phyloP scores from a whole-genome alignment of 176 grass and related monocot genomes.

The Poa pratensis region DNA sequence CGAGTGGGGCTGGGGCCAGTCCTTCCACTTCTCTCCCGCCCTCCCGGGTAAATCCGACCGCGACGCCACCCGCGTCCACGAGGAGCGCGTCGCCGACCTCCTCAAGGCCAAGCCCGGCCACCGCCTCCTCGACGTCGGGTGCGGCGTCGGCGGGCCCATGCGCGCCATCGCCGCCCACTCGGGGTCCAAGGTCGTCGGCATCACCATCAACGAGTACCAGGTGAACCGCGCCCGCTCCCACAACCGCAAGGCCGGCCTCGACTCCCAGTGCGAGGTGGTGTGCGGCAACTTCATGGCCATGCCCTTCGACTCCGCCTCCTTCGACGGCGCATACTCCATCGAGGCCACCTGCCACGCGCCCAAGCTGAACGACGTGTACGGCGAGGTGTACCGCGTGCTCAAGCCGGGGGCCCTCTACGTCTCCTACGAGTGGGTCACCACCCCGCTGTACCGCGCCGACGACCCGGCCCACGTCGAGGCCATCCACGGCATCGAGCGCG shows the following conservation, averaged over 20 bases:
- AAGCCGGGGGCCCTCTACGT: constrained; percentile 80
- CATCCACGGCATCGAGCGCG: constrained; percentile 89
- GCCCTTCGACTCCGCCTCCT: constrained; percentile 80
- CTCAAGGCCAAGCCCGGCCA: constrained; percentile 56
- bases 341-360: constrained; percentile 99
- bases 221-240: constrained; percentile 81
- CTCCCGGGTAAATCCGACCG: constrained; percentile 69
- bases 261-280: constrained; percentile 77
- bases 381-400: constrained; percentile 87
- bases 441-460: constrained; percentile 72
- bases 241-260: constrained; percentile 89
- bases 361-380: constrained; percentile 87
- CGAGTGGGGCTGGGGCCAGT: constrained; percentile 99
- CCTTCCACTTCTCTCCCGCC: constrained; percentile 96
- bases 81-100: constrained; percentile 85
- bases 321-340: constrained; percentile 96
- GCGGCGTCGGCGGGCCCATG: constrained; percentile 95
- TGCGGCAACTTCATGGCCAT: constrained; percentile 98
- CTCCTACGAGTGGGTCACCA: constrained; percentile 98
- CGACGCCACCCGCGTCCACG: constrained; percentile 86
- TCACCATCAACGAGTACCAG: constrained; percentile 99
- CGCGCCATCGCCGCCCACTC: constrained; percentile 90
- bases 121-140: constrained; percentile 81
- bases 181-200: constrained; percentile 75
- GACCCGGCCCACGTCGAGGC: constrained; percentile 76